phyloP scores from a whole-genome alignment of 192 early-diverging fungal genomes.

The Coemansia sp. region DNA sequence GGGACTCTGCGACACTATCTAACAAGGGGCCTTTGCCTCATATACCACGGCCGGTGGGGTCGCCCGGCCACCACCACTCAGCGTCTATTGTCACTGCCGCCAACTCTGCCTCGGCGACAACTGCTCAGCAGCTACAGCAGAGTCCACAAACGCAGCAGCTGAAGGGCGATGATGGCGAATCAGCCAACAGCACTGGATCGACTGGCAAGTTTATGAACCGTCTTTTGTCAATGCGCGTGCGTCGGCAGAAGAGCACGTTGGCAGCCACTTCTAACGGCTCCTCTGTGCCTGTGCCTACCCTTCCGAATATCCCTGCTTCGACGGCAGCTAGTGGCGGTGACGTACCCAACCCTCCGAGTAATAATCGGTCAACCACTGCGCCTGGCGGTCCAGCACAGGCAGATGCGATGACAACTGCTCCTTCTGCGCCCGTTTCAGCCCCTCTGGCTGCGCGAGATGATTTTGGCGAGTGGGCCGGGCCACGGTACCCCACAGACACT shows the following conservation, averaged over 20 bases:
- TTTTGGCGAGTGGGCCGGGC: conserved; percentile 40
- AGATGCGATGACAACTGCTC: neutral
- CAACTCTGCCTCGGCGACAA: conserved; percentile 3
- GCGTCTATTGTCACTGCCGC: conserved; percentile 38
- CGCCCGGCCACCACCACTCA: conserved; percentile 33
- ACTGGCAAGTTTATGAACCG: conserved; percentile 48
- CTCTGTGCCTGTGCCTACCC: neutral
- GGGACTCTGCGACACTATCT: neutral
- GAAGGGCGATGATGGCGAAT: conserved; percentile 43
- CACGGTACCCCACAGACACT: conserved; percentile 48
- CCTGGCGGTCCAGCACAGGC: neutral
- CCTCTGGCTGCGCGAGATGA: neutral
- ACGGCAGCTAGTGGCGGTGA: neutral
- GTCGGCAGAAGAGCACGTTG: conserved; percentile 44
- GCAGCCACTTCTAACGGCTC: neutral
- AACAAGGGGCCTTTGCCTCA: neutral
- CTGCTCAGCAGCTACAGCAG: conserved; percentile 25
- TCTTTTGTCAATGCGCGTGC: conserved; percentile 50
- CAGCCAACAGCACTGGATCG: conserved; percentile 32
- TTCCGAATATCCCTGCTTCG: neutral
- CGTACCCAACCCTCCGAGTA: conserved; percentile 12
- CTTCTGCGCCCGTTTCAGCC: neutral
- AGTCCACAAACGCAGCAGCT: conserved; percentile 5
- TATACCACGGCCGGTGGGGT: neutral
- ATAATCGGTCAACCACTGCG: conserved; percentile 20